Percentiles rank a stretch among this genome's conserved stretches.
Conservation (phyloP, 2,329 filamentous ascomycete genomes). For the Bimuria novae-zelandiae region DNA sequence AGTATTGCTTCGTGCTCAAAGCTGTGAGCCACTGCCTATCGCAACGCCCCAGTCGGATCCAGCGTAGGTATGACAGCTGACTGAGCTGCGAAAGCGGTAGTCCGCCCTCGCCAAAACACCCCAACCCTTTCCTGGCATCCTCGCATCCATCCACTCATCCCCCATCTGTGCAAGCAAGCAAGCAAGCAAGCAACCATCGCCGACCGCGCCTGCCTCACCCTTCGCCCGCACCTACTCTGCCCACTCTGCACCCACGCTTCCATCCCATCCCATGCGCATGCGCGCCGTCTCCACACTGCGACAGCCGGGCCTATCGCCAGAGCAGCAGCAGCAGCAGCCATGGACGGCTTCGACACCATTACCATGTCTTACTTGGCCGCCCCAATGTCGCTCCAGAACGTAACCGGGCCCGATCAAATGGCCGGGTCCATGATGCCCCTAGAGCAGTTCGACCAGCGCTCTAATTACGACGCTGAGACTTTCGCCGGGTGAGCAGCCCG, state of each 20-base stretch:
- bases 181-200: slow-evolving; percentile 12
- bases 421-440: slow-evolving; percentile 53
- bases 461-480: slow-evolving; percentile 64
- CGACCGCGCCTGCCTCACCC: slow-evolving; percentile 14
- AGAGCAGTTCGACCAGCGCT: slow-evolving; percentile 62
- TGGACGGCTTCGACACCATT: slow-evolving; percentile 64
- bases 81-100: slow-evolving; percentile 7
- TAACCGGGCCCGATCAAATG: slow-evolving; percentile 49
- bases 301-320: slow-evolving; percentile 26
- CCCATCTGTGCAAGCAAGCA: slow-evolving; percentile 14
- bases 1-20: slow-evolving; percentile 30
- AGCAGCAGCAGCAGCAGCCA: slow-evolving; percentile 42
- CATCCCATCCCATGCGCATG: slow-evolving; percentile 29
- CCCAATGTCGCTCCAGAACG: slow-evolving; percentile 60
- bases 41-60: slow-evolving; percentile 11
- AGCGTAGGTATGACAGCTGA: slow-evolving; percentile 21
- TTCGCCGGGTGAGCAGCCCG: slow-evolving; percentile 59
- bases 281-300: slow-evolving; percentile 28
- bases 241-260: slow-evolving; percentile 2
- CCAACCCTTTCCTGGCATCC: slow-evolving; percentile 13
- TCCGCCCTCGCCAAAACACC: slow-evolving; percentile 9
- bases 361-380: slow-evolving; percentile 66
- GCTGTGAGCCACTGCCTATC: slow-evolving; percentile 13
- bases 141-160: slow-evolving; percentile 12
- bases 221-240: slow-evolving; percentile 5